Evolutionary conservation across 441 rosid genomes (phyloP), one percentile per base, ranked within the genome.

Genomic region (Syzygium malaccense): DNA sequence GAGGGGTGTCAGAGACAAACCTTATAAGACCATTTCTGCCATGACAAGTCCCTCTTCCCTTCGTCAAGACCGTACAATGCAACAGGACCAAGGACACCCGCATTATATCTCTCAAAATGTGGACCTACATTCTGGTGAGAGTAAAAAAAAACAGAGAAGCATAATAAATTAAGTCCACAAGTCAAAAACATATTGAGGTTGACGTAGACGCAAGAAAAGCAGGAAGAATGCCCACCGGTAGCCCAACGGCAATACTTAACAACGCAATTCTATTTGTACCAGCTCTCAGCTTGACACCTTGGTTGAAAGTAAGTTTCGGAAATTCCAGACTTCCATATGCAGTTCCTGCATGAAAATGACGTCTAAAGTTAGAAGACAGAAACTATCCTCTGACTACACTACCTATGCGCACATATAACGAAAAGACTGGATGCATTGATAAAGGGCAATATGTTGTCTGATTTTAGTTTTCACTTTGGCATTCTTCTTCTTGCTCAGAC

Each of bases 21-120:
- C 98, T 96, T 96, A 91, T 98, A 98, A 75, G 98, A 89, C 99
- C 99, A 98, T 90, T 95, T 97, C 93, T 97, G 98, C 99, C 99
- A 96, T 37, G 99, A 94, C 87, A 98, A 89, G 91, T 98, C 99
- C 90, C 94, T 93, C 86, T 93, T 91, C 78, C 99, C 99, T 55
- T 93, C 97, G 84, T 92, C 91, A 79, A 97, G 95, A 89, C 99
- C 99, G 30, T 90, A 94, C 89, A 98, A 87, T 68, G 95, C 89
- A 84, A 98, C 98, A 3, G 99, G 99, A 49, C 99, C 99, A 41
- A 98, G 97, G 90, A 97, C 88, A 88, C 99, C 99, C 86, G 99
- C 93, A 89, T 98, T 98, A 99, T 98, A 98, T 88, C 95, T 96
- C 96, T 98, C 99, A 86, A 94, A 98, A 92, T 97, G 99, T 45